phyloP scores from a whole-genome alignment of 768 basidiomycete genomes.

The Boletus vinaceobasis region DNA sequence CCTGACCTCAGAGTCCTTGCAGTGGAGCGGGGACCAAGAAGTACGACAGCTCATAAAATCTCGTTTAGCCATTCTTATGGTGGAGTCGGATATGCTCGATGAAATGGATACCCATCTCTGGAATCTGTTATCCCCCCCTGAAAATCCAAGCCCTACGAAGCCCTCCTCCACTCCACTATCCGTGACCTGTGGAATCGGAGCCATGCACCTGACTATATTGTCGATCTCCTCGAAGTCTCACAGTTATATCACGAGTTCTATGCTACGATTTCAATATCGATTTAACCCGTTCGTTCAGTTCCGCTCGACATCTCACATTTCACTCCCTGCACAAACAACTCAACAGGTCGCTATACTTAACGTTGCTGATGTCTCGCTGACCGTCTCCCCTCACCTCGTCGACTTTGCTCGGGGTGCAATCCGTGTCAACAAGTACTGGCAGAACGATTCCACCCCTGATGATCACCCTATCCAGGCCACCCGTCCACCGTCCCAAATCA shows the following conservation, averaged over 20 bases:
- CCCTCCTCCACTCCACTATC: conserved; percentile 9
- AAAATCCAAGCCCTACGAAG: conserved; percentile 3
- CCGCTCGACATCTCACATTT: conserved; percentile 12
- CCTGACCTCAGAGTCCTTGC: conserved; percentile 9
- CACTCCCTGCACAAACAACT: conserved; percentile 10
- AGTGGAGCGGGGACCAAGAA: conserved; percentile 25
- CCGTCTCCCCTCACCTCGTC: conserved; percentile 57
- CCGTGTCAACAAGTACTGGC: conserved; percentile 44
- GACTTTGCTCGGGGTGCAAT: conserved; percentile 54
- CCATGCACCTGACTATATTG: conserved; percentile 17
- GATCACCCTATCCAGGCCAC: not conserved
- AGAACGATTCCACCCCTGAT: not conserved
- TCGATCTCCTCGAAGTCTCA: conserved; percentile 21
- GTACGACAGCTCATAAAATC: conserved; percentile 38
- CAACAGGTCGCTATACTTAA: conserved; percentile 32
- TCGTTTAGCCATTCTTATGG: conserved; percentile 33
- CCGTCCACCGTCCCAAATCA: conserved; percentile 23
- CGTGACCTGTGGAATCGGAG: conserved; percentile 16
- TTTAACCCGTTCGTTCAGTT: conserved; percentile 6
- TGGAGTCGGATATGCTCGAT: conserved; percentile 45
- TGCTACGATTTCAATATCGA: conserved; percentile 25
- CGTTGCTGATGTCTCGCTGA: conserved; percentile 40
- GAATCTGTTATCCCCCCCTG: conserved; percentile 22
- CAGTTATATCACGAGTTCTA: conserved; percentile 23
- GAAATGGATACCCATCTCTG: conserved; percentile 19